Percentiles rank a stretch among this genome's conserved stretches.
Conservation (phyloP, 2,329 filamentous ascomycete genomes). For the Cladosporium sp. region DNA sequence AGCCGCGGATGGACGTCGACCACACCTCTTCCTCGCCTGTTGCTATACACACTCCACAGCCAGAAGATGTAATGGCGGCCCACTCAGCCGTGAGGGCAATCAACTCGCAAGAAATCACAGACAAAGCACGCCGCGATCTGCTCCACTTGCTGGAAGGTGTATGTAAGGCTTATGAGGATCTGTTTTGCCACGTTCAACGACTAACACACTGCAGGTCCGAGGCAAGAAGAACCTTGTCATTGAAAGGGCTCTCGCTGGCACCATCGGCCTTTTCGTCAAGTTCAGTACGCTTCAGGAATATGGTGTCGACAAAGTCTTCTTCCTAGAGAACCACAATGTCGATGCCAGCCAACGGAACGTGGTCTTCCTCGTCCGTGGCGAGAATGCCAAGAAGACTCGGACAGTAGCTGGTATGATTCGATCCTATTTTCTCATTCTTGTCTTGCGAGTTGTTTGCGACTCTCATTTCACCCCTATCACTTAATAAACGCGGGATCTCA, state of each 20-base stretch:
- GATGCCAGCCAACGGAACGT: conserved; percentile 94
- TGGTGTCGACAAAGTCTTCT: conserved; percentile 96
- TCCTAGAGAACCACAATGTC: conserved; percentile 92
- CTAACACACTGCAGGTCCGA: conserved; percentile 66
- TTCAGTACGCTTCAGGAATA: conserved; percentile 95
- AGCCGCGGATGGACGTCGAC: not conserved
- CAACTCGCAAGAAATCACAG: conserved; percentile 73
- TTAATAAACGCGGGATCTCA: conserved; percentile 50
- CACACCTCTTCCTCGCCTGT: conserved; percentile 4
- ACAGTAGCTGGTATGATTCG: conserved; percentile 75
- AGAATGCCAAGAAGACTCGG: conserved; percentile 81
- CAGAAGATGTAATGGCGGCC: conserved; percentile 40
- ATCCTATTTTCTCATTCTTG: conserved; percentile 19
- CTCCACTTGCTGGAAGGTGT: conserved; percentile 91
- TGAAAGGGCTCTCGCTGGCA: conserved; percentile 85
- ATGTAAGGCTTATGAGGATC: conserved; percentile 56
- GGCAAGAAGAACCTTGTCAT: conserved; percentile 99
- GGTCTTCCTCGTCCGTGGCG: conserved; percentile 87
- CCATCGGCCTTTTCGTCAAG: conserved; percentile 88
- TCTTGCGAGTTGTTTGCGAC: not conserved
- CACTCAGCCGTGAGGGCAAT: conserved; percentile 64
- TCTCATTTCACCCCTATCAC: not conserved
- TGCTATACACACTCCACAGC: not conserved
- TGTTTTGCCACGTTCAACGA: not conserved
- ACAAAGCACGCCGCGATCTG: conserved; percentile 84